phyloP scores from a whole-genome alignment of 192 early-diverging fungal genomes.

The Coemansia sp. region DNA sequence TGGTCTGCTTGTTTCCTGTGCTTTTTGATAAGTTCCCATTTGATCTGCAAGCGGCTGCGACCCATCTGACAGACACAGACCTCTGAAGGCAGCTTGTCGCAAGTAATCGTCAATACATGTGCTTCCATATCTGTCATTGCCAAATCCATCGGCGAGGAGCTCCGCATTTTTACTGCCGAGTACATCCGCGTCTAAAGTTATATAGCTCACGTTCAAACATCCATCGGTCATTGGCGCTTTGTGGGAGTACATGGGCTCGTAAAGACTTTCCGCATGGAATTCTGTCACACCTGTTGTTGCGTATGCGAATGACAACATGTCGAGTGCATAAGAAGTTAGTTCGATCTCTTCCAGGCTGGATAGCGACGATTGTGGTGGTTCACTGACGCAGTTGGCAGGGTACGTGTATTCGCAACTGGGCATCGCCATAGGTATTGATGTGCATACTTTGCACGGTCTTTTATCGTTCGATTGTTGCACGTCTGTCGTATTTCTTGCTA shows the following conservation, averaged over 20 bases:
- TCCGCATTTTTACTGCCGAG: slow-evolving; percentile 18
- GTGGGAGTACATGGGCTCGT: slow-evolving; percentile 31
- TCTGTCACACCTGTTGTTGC: slow-evolving; percentile 5
- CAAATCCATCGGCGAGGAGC: slow-evolving; percentile 23
- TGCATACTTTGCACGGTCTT: neutral
- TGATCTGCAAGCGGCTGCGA: neutral
- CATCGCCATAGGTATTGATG: neutral
- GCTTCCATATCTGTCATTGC: neutral
- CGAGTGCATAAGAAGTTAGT: slow-evolving; percentile 11
- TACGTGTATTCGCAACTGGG: neutral
- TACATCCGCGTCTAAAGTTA: slow-evolving; percentile 29
- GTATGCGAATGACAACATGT: slow-evolving; percentile 28
- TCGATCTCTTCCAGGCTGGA: slow-evolving; percentile 16
- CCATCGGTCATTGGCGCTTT: slow-evolving; percentile 30
- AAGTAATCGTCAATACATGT: slow-evolving; percentile 12
- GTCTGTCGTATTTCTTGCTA: neutral
- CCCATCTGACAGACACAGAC: neutral
- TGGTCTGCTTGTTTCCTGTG: neutral
- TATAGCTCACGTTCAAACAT: slow-evolving; percentile 42
- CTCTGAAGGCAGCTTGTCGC: neutral
- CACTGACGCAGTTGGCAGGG: neutral
- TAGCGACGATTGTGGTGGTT: neutral
- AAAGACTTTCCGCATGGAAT: slow-evolving; percentile 14
- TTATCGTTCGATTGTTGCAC: neutral
- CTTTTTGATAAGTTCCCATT: neutral